Evolutionary conservation across 352 stramenopile genomes (phyloP), one percentile per base, ranked within the genome.

Genomic region (Peronospora tabacina): DNA sequence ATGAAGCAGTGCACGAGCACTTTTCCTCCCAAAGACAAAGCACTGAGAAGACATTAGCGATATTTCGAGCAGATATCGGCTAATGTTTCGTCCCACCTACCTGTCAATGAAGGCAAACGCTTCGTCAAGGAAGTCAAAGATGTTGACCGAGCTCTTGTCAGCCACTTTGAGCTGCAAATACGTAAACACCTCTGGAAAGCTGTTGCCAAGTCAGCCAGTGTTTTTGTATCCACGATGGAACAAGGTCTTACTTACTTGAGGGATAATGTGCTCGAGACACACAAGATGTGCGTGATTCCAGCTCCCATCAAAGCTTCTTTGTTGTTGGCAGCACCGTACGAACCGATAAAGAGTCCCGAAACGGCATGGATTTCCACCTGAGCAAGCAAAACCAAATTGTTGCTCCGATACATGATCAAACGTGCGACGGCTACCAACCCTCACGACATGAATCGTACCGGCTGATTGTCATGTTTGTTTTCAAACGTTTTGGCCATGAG

Each of bases 1-100:
- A 83, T 66, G 20, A 75, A 87, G 48, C 82, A 92, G 44, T 92
- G 82, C 37, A 92, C 76, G 20, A 90, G 72, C 13, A 87, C 76
- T 7, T 67, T 63, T n/a, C 73, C 71, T 28, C 69, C 66, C 0
- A 34, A 33, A 7, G 34, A 50, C 3, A 87, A 42, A 1, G 73
- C 69, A 7, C 72, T 87, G 13, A 3, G 41, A 30, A 34, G 9
- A 15, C 17, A 15, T 2, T 39, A 12, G 17, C 44, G 12, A 38
- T 16, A 6, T 26, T n/a, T 40, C 7, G 9, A 40, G 32, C 17
- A 33, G 22, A 10, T 7, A 12, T 32, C 7, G 28, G 11, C 2
- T 12, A 1, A 32, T 32, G 28, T 32, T 32, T 32, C 36, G 6
- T 42, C 12, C 15, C 6, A 43, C 37, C 2, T 44, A 89, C 78